These are phyloP conservation scores for Pilasporangium apinafurcum DNA, from an alignment of 352 stramenopile genomes.

Conservation along the genomic window DNA sequence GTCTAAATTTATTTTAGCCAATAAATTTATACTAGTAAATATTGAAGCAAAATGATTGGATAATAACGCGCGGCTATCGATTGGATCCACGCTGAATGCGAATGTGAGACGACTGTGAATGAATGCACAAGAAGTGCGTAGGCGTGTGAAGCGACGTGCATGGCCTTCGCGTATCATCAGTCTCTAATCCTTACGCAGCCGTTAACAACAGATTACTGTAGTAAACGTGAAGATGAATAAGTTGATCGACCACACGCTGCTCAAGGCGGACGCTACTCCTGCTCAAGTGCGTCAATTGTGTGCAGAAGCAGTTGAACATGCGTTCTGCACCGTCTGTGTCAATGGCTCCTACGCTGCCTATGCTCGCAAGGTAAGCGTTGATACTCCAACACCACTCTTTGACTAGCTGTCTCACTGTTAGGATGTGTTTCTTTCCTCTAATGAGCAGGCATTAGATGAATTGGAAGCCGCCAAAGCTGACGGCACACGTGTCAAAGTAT, in stretches of 20 bases:
- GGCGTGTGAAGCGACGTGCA: too few relatives aligned
- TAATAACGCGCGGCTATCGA: too few relatives aligned
- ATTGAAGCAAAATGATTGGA: too few relatives aligned
- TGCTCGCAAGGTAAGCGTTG: slow-evolving; percentile 34
- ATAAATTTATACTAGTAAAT: too few relatives aligned
- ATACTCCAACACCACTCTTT: background rate
- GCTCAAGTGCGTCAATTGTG: slow-evolving; percentile 64
- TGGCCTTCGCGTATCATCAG: too few relatives aligned
- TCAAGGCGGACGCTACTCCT: slow-evolving; percentile 69
- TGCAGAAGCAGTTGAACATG: slow-evolving; percentile 54
- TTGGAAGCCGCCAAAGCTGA: slow-evolving; percentile 20
- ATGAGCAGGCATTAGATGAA: slow-evolving; percentile 31
- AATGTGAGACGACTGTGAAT: too few relatives aligned
- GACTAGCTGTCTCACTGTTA: background rate
- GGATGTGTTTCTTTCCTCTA: background rate
- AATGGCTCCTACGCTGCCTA: slow-evolving; percentile 67
- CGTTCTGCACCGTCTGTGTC: slow-evolving; percentile 78
- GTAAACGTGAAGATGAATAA: slow-evolving; percentile 43
- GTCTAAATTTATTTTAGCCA: too few relatives aligned
- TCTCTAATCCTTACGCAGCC: too few relatives aligned
- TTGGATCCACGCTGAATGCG: too few relatives aligned
- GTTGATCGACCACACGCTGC: slow-evolving; percentile 77
- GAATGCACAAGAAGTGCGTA: too few relatives aligned
- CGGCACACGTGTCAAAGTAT: slow-evolving; percentile 60
- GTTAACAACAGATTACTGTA: too few relatives aligned